These are phyloP conservation scores for Naganishia liquefaciens DNA, from an alignment of 1,284 basidiomycete genomes.

Conservation along the genomic window DNA sequence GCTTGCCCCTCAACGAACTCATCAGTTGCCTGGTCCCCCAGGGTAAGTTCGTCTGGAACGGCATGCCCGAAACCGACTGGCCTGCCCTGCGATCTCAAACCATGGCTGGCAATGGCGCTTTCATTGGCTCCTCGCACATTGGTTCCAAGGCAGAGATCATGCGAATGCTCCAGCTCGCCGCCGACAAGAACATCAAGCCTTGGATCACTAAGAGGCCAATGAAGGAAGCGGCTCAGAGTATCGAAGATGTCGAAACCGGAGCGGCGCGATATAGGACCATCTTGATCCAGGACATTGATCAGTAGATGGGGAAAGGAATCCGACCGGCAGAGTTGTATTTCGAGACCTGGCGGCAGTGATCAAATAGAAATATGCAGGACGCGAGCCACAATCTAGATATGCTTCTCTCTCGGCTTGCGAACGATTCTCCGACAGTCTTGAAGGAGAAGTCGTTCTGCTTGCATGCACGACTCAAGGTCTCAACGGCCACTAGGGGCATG, in stretches of 20 bases:
- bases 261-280: constrained; percentile 61
- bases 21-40: constrained; percentile 60
- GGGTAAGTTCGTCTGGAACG: constrained; percentile 61
- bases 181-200: constrained; percentile 60
- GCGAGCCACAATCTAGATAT: too few relatives aligned
- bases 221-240: constrained; percentile 62
- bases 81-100: constrained; percentile 38
- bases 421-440: too few relatives aligned
- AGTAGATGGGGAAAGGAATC: neutral
- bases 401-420: too few relatives aligned
- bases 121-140: constrained; percentile 57
- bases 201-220: constrained; percentile 62
- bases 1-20: constrained; percentile 56
- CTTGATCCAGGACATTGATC: constrained; percentile 52
- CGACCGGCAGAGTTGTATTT: neutral
- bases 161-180: constrained; percentile 64
- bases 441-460: too few relatives aligned
- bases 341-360: neutral
- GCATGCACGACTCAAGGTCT: too few relatives aligned
- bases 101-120: constrained; percentile 35
- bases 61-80: constrained; percentile 57
- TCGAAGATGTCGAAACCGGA: constrained; percentile 61
- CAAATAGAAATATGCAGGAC: too few relatives aligned
- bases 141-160: constrained; percentile 66
- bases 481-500: too few relatives aligned